phyloP scores from a whole-genome alignment of 345 rosid genomes.

The Salix suchowensis region DNA sequence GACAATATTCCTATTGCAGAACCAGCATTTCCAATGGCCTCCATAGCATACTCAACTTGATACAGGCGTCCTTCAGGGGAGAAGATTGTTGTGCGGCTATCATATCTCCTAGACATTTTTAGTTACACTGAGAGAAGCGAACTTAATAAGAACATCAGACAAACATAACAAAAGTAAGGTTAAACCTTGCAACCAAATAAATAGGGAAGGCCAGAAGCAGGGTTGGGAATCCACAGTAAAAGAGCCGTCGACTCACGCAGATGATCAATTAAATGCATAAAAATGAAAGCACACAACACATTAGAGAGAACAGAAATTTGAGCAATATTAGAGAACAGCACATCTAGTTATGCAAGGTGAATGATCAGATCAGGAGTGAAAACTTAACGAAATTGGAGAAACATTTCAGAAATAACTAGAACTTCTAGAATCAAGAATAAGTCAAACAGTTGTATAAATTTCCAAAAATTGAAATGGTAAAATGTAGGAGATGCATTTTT shows the following conservation, averaged over 20 bases:
- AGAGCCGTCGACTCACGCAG: background rate
- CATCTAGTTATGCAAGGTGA: background rate
- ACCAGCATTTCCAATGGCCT: conserved; percentile 97
- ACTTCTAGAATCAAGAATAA: background rate
- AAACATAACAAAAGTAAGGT: background rate
- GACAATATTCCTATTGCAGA: conserved; percentile 83
- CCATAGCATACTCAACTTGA: conserved; percentile 99
- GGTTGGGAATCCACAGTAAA: background rate
- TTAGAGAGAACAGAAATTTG: background rate
- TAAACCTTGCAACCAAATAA: background rate
- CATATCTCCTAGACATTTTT: conserved; percentile 90
- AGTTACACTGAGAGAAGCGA: background rate
- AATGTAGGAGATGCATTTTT: background rate
- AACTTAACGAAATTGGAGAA: background rate
- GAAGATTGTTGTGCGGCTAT: conserved; percentile 97
- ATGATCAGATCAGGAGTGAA: background rate
- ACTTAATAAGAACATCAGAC: background rate
- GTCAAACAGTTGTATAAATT: background rate
- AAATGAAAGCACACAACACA: background rate
- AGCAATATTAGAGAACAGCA: background rate
- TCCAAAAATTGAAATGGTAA: background rate
- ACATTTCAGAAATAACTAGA: background rate
- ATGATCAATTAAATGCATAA: background rate
- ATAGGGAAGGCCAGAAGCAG: background rate
- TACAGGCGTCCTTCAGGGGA: conserved; percentile 99